These are phyloP conservation scores for Rubia balearica DNA, from an alignment of 305 asterid genomes.

Conservation along the genomic window DNA sequence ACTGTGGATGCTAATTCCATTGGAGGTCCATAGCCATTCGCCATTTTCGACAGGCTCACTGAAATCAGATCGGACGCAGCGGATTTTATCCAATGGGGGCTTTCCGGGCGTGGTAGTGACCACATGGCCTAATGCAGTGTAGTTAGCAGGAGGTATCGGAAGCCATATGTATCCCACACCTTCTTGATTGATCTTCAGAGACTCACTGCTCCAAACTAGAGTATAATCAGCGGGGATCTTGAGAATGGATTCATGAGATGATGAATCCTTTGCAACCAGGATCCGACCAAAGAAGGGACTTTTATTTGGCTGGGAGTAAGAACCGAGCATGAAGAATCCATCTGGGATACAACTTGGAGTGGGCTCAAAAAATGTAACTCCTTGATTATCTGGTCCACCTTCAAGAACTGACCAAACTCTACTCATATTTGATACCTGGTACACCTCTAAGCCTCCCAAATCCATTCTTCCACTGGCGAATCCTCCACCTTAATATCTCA, in stretches of 20 bases:
- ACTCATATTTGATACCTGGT: slow-evolving; percentile 39
- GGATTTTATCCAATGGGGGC: slow-evolving; percentile 45
- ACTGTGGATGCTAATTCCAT: slow-evolving; percentile 30
- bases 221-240: slow-evolving; percentile 50
- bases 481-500: slow-evolving; percentile 37
- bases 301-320: slow-evolving; percentile 66
- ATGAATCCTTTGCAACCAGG: slow-evolving; percentile 54
- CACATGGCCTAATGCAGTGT: slow-evolving; percentile 48
- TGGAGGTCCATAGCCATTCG: slow-evolving; percentile 44
- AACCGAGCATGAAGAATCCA: slow-evolving; percentile 69
- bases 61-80: slow-evolving; percentile 53
- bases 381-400: slow-evolving; percentile 72
- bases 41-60: slow-evolving; percentile 39
- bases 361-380: slow-evolving; percentile 70
- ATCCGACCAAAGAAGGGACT: slow-evolving; percentile 51
- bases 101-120: slow-evolving; percentile 49
- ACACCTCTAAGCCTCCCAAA: slow-evolving; percentile 45
- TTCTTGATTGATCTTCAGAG: slow-evolving; percentile 41
- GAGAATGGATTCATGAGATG: slow-evolving; percentile 20
- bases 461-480: slow-evolving; percentile 59
- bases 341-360: slow-evolving; percentile 38
- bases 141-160: slow-evolving; percentile 60
- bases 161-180: slow-evolving; percentile 60
- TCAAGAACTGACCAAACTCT: slow-evolving; percentile 54
- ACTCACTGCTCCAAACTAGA: slow-evolving; percentile 69